Conservation (phyloP, 164 flowering plant genomes). For the Euptelea pleiosperma region DNA sequence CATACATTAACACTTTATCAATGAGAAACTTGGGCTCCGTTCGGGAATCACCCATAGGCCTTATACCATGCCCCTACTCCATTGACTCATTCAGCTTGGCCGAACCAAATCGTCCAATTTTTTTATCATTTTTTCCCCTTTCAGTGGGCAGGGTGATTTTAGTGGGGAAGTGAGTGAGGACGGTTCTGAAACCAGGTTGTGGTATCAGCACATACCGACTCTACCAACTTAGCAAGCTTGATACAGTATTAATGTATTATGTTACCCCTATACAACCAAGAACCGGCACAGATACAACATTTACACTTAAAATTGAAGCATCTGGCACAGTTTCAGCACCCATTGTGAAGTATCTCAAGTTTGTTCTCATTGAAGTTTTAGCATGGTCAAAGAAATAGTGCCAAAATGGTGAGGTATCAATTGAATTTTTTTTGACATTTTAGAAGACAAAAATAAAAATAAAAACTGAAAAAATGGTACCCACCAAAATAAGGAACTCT, state of each 20-base stretch:
- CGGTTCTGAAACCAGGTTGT: background rate
- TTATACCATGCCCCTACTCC: background rate
- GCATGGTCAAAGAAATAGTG: background rate
- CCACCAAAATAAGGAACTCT: constrained; percentile 98
- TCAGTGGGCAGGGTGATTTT: background rate
- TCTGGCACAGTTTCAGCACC: too few relatives aligned
- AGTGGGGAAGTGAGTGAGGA: background rate
- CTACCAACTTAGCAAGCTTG: background rate
- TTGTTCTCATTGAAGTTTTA: constrained; percentile 7
- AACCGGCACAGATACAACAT: too few relatives aligned
- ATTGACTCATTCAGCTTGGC: background rate
- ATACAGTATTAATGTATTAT: background rate
- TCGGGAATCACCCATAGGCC: background rate
- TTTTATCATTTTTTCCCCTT: background rate
- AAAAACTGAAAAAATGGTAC: constrained; percentile 14
- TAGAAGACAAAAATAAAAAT: background rate
- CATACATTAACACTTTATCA: background rate
- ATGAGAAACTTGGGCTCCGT: background rate
- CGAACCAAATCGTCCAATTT: background rate
- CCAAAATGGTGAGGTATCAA: background rate
- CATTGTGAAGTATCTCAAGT: background rate
- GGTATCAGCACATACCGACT: background rate
- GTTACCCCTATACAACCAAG: too few relatives aligned
- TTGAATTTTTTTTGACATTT: background rate
- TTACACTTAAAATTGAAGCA: too few relatives aligned